phyloP scores from a whole-genome alignment of 176 grass and related monocot species.

The Raddia distichophylla region DNA sequence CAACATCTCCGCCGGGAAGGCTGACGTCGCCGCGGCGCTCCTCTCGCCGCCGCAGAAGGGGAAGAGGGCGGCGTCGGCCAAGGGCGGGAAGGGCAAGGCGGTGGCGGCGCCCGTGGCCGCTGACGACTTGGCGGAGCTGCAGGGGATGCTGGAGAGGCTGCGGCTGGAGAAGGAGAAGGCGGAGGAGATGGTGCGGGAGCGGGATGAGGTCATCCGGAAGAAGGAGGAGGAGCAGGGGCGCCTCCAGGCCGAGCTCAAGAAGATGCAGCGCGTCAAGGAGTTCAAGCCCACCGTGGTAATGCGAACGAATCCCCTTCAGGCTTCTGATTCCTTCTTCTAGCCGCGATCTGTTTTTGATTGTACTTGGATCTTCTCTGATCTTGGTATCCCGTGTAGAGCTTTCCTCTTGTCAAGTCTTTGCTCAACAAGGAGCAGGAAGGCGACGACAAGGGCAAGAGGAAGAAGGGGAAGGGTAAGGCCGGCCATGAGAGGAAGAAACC shows the following conservation, averaged over 20 bases:
- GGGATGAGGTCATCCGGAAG: conserved; percentile 66
- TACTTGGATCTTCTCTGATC: neutral
- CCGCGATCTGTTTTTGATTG: neutral
- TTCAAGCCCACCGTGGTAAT: conserved; percentile 96
- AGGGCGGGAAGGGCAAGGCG: conserved; percentile 33
- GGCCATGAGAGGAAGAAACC: conserved; percentile 65
- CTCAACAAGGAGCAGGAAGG: conserved; percentile 60
- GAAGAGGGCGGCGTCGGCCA: conserved; percentile 45
- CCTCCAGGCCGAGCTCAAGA: conserved; percentile 77
- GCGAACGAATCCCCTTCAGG: neutral
- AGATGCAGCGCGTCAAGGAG: conserved; percentile 80
- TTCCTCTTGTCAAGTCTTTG: conserved; percentile 65
- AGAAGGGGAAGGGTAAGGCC: conserved; percentile 56
- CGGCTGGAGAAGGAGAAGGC: conserved; percentile 79
- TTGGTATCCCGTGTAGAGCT: conserved; percentile 42
- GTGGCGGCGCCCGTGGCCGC: conserved; percentile 5
- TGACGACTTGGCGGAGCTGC: conserved; percentile 66
- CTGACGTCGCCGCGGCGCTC: neutral
- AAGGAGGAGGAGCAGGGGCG: conserved; percentile 69
- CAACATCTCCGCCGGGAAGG: conserved; percentile 75
- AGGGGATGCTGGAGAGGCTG: conserved; percentile 70
- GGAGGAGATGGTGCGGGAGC: conserved; percentile 73
- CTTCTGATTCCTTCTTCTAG: neutral
- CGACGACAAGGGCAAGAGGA: conserved; percentile 59
- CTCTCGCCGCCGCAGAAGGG: conserved; percentile 43